Evolutionary conservation across 202 grass and related monocot species (phyloP).

Genomic region (Dendrocalamus latiflorus): DNA sequence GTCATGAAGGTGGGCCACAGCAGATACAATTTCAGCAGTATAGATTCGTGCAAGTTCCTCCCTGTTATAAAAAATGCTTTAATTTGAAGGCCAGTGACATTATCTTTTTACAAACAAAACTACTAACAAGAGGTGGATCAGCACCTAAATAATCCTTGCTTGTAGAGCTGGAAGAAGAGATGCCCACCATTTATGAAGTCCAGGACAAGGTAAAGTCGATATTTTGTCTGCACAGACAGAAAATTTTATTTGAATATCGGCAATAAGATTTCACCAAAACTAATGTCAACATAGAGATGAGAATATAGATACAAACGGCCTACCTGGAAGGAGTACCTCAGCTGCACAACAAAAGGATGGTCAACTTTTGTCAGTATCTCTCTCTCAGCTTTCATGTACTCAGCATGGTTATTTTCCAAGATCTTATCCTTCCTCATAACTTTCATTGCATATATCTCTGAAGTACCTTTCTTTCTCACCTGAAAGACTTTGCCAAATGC

Average conservation of each 20-base stretch:
- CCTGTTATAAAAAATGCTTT: conserved; percentile 30
- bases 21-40: no score
- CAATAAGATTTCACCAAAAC: conserved; percentile 10
- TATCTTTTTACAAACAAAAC: conserved; percentile 9
- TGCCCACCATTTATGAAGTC: conserved; percentile 85
- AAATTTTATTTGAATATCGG: neutral
- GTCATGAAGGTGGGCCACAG: no score
- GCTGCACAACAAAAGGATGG: conserved; percentile 80
- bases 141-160: conserved; percentile 81
- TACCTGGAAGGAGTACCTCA: conserved; percentile 92
- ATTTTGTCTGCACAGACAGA: conserved; percentile 60
- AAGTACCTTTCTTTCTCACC: conserved; percentile 73
- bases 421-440: conserved; percentile 89
- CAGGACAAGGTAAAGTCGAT: conserved; percentile 75
- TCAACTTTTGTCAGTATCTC: conserved; percentile 87
- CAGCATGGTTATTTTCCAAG: conserved; percentile 71
- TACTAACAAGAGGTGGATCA: neutral
- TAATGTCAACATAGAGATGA: neutral
- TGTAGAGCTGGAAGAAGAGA: conserved; percentile 87
- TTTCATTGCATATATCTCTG: conserved; percentile 88
- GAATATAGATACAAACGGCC: neutral
- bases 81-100: neutral
- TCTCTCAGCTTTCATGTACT: conserved; percentile 83
- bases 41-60: conserved; percentile 82
- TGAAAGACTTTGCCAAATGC: conserved; percentile 89